Base-by-base conservation (phyloP, 331 rosid genomes). In the Quercus tomentella region DNA sequence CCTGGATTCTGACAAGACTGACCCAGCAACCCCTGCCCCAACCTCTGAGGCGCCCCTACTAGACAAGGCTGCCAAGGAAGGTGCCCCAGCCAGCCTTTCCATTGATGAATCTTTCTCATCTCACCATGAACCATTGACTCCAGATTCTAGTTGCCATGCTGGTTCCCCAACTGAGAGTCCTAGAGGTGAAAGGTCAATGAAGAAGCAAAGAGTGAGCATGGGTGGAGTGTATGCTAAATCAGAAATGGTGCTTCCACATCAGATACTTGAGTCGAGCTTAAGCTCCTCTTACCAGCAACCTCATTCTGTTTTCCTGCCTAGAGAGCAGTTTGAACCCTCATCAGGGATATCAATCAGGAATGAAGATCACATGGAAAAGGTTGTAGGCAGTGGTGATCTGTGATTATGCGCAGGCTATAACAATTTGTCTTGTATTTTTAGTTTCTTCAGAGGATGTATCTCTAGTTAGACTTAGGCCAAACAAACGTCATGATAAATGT, bases 1-100 rank as follows among this genome's bases (percentile, higher is more conserved):
- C 81, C 94, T 78, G 7, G 94, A 90, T 74, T 82, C 88, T 25
- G 94, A 93, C 65, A 90, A 93, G 88, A 89, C 89, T 21, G 98
- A 96, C 67, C 99, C 99, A 0, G 90, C 98, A 76, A 96, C 99
- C 60, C 99, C 99, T 1, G 98, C 90, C 41, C 91, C 97, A 4
- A 88, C 92, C 78, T 90, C 92, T 1, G 96, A 92, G 84, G 76
- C 84, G 75, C 84, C 89, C 77, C 83, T 88, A 55, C 88, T 52
- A 70, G 98, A 93, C 81, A 91, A 92, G 80, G 86, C 91, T 33
- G 82, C 91, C 70, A 92, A 88, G 88, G 97, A 96, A 67, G 83
- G 79, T 1, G 84, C 85, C 56, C 87, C 91, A 16, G 93, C 87
- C 14, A 95, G 99, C 82, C 87, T 88, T 56, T 95, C 99, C 1